Conservation (phyloP, 2,329 filamentous ascomycete genomes). For the Furcasterigmium furcatum region DNA sequence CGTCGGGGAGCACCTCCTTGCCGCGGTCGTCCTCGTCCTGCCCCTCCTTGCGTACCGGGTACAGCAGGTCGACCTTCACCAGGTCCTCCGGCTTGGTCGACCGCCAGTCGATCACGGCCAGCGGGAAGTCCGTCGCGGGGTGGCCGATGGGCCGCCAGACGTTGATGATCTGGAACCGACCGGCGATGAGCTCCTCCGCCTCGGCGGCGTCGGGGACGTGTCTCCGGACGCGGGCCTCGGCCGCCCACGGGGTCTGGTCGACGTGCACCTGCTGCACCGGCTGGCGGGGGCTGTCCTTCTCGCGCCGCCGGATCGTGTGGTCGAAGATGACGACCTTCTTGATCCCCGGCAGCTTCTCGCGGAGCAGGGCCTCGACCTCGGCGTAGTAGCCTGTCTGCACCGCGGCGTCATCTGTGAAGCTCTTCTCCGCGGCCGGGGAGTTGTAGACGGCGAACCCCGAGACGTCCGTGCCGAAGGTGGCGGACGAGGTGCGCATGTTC, state of each 20-base stretch:
- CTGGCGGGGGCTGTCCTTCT: slow-evolving; percentile 52
- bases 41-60: slow-evolving; percentile 41
- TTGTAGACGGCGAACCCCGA: slow-evolving; percentile 55
- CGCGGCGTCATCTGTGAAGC: slow-evolving; percentile 51
- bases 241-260: slow-evolving; percentile 65
- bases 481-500: slow-evolving; percentile 49
- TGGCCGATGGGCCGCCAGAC: slow-evolving; percentile 68
- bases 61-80: slow-evolving; percentile 58
- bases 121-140: slow-evolving; percentile 57
- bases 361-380: slow-evolving; percentile 57
- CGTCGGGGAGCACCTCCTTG: slow-evolving; percentile 53
- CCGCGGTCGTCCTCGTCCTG: slow-evolving; percentile 50
- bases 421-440: slow-evolving; percentile 47
- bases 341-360: slow-evolving; percentile 48
- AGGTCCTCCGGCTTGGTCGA: slow-evolving; percentile 55
- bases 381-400: slow-evolving; percentile 57
- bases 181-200: slow-evolving; percentile 51
- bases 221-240: slow-evolving; percentile 56
- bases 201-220: slow-evolving; percentile 51
- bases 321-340: slow-evolving; percentile 68
- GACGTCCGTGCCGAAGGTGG: slow-evolving; percentile 52
- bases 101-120: slow-evolving; percentile 64
- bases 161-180: slow-evolving; percentile 66
- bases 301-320: slow-evolving; percentile 62
- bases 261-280: slow-evolving; percentile 71